phyloP scores from a whole-genome alignment of 805 yeast species.

The Candida lessepsii region DNA sequence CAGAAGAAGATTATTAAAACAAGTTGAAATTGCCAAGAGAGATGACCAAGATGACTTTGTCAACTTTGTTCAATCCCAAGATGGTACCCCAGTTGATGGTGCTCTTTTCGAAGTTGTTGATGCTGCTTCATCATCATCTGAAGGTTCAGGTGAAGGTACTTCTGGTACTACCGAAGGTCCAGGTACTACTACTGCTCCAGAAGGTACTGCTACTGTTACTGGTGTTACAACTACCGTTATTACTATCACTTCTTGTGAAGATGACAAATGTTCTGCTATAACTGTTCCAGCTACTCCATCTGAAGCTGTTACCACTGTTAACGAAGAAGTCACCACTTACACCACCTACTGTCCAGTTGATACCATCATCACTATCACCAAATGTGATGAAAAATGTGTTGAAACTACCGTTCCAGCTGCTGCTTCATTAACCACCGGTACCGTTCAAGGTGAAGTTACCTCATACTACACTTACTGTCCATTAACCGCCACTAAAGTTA shows the following conservation, averaged over 20 bases:
- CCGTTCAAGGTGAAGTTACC: constrained; percentile 23
- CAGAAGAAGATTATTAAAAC: constrained; percentile 37
- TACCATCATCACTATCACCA: constrained; percentile 34
- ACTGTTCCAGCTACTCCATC: constrained; percentile 26
- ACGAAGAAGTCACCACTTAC: constrained; percentile 16
- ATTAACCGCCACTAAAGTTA: constrained; percentile 13
- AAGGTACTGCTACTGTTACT: constrained; percentile 20
- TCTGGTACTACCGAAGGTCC: constrained; percentile 16
- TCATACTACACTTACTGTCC: constrained; percentile 41
- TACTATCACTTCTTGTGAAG: constrained; percentile 36
- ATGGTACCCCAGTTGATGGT: constrained; percentile 31
- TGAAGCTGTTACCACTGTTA: constrained; percentile 19
- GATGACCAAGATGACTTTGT: constrained; percentile 32
- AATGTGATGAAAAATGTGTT: constrained; percentile 34
- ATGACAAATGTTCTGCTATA: constrained; percentile 27
- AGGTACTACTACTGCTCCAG: constrained; percentile 17
- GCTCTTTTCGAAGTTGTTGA: constrained; percentile 18
- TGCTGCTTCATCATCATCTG: constrained; percentile 17
- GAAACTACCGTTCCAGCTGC: constrained; percentile 30
- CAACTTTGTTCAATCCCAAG: constrained; percentile 15
- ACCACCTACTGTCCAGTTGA: constrained; percentile 20
- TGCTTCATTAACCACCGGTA: constrained; percentile 25
- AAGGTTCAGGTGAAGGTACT: constrained; percentile 15
- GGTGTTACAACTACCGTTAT: constrained; percentile 27
- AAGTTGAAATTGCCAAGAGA: constrained; percentile 25